Conservation (phyloP, 768 basidiomycete genomes). For the Exidia glandulosa region DNA sequence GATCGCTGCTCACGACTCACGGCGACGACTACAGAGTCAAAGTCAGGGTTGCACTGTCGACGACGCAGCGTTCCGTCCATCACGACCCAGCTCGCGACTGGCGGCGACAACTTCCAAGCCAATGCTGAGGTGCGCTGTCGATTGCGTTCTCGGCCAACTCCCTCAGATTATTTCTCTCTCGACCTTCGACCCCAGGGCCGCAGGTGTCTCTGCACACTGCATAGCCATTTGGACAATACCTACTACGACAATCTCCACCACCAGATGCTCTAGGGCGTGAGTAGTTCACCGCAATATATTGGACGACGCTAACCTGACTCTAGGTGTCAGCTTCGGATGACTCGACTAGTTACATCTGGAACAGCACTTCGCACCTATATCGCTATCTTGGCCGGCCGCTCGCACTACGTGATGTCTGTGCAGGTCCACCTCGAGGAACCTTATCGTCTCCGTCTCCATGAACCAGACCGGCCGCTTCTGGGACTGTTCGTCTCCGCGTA, state of each 20-base stretch:
- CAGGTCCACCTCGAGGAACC: conserved; percentile 98
- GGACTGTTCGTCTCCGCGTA: conserved; percentile 98
- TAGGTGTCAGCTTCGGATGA: conserved; percentile 89
- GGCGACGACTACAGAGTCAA: too few relatives aligned
- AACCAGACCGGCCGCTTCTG: conserved; percentile 98
- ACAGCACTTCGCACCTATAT: conserved; percentile 98
- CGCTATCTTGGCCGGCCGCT: conserved; percentile 95
- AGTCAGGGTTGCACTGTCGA: too few relatives aligned
- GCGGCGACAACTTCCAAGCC: conserved; percentile 99
- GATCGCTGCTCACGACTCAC: too few relatives aligned
- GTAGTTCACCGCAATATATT: conserved; percentile 20
- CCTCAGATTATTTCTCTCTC: conserved; percentile 20
- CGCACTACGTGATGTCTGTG: conserved; percentile 99
- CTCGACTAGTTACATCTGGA: conserved; percentile 99
- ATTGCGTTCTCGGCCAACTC: conserved; percentile 8
- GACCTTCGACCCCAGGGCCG: conserved; percentile 81
- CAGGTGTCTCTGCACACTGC: conserved; percentile 82
- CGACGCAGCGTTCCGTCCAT: conserved; percentile 91
- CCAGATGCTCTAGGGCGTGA: conserved; percentile 98
- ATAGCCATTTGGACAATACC: conserved; percentile 94
- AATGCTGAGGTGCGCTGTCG: conserved; percentile 86
- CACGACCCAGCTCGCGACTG: conserved; percentile 84
- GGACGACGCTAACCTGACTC: conserved; percentile 19
- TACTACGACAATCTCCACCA: conserved; percentile 97
- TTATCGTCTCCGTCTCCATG: conserved; percentile 96